Percentiles rank a stretch among this genome's conserved stretches.
These are phyloP conservation scores for Leccinum ochraceum DNA, from an alignment of 768 basidiomycete species.

Conservation along the genomic window DNA sequence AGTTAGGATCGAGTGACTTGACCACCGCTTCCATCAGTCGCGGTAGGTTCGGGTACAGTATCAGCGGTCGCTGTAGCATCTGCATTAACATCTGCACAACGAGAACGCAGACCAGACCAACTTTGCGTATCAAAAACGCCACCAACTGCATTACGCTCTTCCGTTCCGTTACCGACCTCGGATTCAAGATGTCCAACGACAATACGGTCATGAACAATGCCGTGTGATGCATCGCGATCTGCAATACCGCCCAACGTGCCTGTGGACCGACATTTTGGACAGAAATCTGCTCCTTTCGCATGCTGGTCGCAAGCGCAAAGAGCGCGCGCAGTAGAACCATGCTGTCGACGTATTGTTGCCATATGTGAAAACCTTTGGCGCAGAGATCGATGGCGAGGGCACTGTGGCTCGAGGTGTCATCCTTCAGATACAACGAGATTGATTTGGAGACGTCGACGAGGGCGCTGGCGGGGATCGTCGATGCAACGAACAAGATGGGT, in stretches of 20 bases:
- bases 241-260: conserved; percentile 80
- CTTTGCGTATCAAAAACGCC: conserved; percentile 91
- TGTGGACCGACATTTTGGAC: conserved; percentile 71
- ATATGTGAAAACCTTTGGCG: conserved; percentile 87
- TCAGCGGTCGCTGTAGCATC: conserved; percentile 65
- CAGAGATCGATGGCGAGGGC: conserved; percentile 86
- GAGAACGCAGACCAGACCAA: conserved; percentile 24
- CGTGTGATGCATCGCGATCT: conserved; percentile 82
- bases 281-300: conserved; percentile 67
- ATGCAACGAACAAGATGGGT: background rate
- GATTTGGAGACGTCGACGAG: conserved; percentile 87
- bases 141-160: conserved; percentile 92
- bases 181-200: conserved; percentile 83
- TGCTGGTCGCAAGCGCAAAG: conserved; percentile 75
- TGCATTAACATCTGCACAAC: background rate
- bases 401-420: conserved; percentile 64
- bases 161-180: conserved; percentile 71
- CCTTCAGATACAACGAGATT: conserved; percentile 73
- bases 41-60: conserved; percentile 82
- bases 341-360: conserved; percentile 93
- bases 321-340: conserved; percentile 85
- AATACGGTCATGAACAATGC: conserved; percentile 94
- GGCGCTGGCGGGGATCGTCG: conserved; percentile 44
- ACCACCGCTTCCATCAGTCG: conserved; percentile 93
- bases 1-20: conserved; percentile 93